Evolutionary conservation across 2,329 filamentous ascomycete species (phyloP), one percentile per base, ranked within the genome.

Genomic region (Colletotrichum cereale): DNA sequence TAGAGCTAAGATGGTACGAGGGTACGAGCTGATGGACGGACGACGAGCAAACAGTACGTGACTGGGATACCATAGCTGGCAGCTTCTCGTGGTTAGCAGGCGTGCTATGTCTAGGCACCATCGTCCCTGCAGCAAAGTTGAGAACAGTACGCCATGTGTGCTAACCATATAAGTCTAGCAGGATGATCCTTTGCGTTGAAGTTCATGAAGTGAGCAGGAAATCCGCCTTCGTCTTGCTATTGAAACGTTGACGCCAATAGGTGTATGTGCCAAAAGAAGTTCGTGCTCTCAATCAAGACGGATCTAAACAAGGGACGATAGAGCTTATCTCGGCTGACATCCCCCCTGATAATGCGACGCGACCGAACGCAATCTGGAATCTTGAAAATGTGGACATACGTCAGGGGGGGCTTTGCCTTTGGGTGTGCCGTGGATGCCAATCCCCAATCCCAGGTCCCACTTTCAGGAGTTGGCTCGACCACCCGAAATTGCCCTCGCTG

Each of bases 401-500:
- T 50, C 44, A 61, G 52, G 57, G 40, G 57, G 14, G 16, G 5
- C 38, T 42, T 34, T n/a, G 16, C 11, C 38, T 42, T 34, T n/a
- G 31, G 26, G 57, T 31, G 57, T 31, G 40, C 42, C 57, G 16
- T 60, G 26, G 38, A 31, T 48, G n/a, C 36, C 47, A 62, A 40
- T 29, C 60, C 44, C 47, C 34, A 52, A 62, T 62, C 58, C 31
- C 36, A 10, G 12, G 44, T 47, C 34, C 61, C 61, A 62, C 44
- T 42, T 26, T 52, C 62, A 64, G 48, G 34, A 64, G 48, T 40
- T 24, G 26, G 34, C 44, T 18, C 31, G 48, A 40, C 48, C 48
- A 31, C 36, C 62, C 48, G 42, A 64, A 64, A 64, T 55, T 42
- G 50, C 56, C 8, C 26, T 48, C 7, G 58, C 42, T 24, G 61